A percentile compares a stretch with the other conserved stretches of the same genome.
These are phyloP conservation scores for Trametes polyzona DNA, from an alignment of 1,284 basidiomycete species.

Conservation along the genomic window DNA sequence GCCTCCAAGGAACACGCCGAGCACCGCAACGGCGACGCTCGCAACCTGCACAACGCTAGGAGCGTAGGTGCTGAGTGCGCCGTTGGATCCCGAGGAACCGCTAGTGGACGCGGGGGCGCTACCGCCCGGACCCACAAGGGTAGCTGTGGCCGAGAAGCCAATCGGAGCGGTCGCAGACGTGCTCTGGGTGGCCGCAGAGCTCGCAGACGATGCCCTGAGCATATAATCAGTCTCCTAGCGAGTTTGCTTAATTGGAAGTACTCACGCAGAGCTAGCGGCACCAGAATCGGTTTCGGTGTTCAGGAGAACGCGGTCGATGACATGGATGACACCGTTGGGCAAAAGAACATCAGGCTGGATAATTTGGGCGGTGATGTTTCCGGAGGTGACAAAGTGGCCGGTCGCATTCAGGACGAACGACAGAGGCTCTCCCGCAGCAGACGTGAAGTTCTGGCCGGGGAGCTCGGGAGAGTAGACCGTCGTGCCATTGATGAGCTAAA, in stretches of 20 bases:
- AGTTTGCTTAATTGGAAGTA: no score
- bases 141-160: conserved; percentile 22
- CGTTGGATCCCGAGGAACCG: not conserved
- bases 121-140: conserved; percentile 7
- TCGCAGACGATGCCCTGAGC: conserved; percentile 27
- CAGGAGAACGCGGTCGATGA: conserved; percentile 67
- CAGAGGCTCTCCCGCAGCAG: conserved; percentile 64
- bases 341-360: conserved; percentile 66
- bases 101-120: not conserved
- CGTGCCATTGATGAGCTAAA: conserved; percentile 70
- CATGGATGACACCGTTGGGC: conserved; percentile 74
- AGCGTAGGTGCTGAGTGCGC: not conserved
- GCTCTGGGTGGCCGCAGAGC: conserved; percentile 27
- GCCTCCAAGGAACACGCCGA: conserved; percentile 5
- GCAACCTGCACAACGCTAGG: conserved; percentile 6
- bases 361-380: conserved; percentile 60
- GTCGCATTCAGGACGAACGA: conserved; percentile 59
- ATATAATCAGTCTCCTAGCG: not conserved
- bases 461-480: conserved; percentile 66
- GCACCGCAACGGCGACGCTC: conserved; percentile 7
- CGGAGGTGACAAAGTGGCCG: conserved; percentile 63
- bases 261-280: conserved; percentile 63
- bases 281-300: conserved; percentile 52
- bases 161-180: conserved; percentile 28
- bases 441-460: conserved; percentile 45